A percentile compares a stretch with the other conserved stretches of the same genome.
These are phyloP conservation scores for Butyriboletus loyo DNA, from an alignment of 768 basidiomycete genomes.

Conservation along the genomic window DNA sequence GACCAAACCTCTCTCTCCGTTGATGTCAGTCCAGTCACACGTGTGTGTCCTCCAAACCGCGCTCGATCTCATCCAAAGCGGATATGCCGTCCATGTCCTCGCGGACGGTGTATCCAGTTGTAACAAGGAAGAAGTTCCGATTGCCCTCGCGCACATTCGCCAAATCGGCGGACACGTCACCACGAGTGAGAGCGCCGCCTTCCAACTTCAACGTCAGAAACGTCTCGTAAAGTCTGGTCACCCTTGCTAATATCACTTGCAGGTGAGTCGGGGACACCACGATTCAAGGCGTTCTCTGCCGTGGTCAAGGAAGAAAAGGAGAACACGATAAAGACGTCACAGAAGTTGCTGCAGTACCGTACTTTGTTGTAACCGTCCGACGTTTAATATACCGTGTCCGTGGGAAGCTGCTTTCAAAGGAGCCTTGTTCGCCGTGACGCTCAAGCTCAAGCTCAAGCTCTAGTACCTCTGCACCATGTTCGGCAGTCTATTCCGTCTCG, in stretches of 20 bases:
- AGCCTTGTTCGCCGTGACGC: too few species aligned
- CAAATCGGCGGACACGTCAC: conserved; percentile 73
- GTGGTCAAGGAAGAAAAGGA: conserved; percentile 79
- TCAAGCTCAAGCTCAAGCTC: too few species aligned
- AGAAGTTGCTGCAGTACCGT: conserved; percentile 31
- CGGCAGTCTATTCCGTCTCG: conserved; percentile 52
- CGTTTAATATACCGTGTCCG: conserved; percentile 2
- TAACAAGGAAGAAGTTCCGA: conserved; percentile 74
- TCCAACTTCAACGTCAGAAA: conserved; percentile 65
- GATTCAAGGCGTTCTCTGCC: conserved; percentile 70
- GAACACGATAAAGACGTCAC: conserved; percentile 43
- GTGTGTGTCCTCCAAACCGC: conserved; percentile 87
- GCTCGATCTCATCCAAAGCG: conserved; percentile 55
- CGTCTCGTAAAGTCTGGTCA: conserved; percentile 4
- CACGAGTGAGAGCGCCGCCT: conserved; percentile 79
- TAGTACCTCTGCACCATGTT: conserved; percentile 22
- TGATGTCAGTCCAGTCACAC: conserved; percentile 58
- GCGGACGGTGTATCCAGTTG: conserved; percentile 85
- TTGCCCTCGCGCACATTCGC: conserved; percentile 68
- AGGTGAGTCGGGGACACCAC: conserved; percentile 59
- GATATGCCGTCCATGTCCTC: conserved; percentile 61
- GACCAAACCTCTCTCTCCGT: background rate
- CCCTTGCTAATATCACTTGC: conserved; percentile 12
- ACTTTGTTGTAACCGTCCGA: conserved; percentile 17
- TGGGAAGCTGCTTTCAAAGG: too few species aligned